Evolutionary conservation across 2,329 filamentous ascomycete species (phyloP).

Genomic region (Ophidiomyces ophidiicola): DNA sequence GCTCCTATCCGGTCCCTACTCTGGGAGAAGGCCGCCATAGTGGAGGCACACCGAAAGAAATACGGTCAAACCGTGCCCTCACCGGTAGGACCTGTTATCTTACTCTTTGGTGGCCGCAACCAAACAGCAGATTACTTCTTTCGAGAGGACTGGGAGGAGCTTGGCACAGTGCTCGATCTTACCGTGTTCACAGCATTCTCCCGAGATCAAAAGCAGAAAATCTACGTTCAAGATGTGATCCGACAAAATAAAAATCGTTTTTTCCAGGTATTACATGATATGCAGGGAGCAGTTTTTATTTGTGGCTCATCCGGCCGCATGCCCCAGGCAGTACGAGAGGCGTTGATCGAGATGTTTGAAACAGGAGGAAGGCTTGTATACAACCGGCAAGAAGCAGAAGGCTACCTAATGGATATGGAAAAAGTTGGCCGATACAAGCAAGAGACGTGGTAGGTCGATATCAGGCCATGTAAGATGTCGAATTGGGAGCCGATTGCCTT

Average conservation of each 20-base stretch:
- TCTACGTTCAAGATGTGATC: slow-evolving; percentile 57
- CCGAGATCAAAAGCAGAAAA: slow-evolving; percentile 51
- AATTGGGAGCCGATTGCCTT: neutral
- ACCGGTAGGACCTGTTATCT: slow-evolving; percentile 38
- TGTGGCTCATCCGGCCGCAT: slow-evolving; percentile 53
- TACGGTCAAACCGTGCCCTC: slow-evolving; percentile 20
- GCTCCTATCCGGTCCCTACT: slow-evolving; percentile 72
- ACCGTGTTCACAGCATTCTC: slow-evolving; percentile 56
- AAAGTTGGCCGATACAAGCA: slow-evolving; percentile 52
- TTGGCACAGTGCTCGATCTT: slow-evolving; percentile 36
- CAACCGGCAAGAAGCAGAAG: slow-evolving; percentile 42
- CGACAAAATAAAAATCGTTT: slow-evolving; percentile 40
- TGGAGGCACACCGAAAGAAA: slow-evolving; percentile 23
- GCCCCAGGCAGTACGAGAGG: slow-evolving; percentile 56
- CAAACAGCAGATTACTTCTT: slow-evolving; percentile 69
- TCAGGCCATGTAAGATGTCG: too few relatives aligned
- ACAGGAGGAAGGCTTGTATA: slow-evolving; percentile 27
- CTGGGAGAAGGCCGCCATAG: slow-evolving; percentile 51
- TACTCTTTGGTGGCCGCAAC: slow-evolving; percentile 82
- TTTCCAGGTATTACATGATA: slow-evolving; percentile 40
- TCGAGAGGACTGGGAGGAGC: slow-evolving; percentile 54
- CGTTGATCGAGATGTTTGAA: slow-evolving; percentile 50
- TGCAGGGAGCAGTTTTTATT: slow-evolving; percentile 40
- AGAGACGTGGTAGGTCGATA: slow-evolving; percentile 50
- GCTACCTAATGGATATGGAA: slow-evolving; percentile 46